Evolutionary conservation across 1,284 basidiomycete species (phyloP).

Genomic region (Clitocybe nebularis): DNA sequence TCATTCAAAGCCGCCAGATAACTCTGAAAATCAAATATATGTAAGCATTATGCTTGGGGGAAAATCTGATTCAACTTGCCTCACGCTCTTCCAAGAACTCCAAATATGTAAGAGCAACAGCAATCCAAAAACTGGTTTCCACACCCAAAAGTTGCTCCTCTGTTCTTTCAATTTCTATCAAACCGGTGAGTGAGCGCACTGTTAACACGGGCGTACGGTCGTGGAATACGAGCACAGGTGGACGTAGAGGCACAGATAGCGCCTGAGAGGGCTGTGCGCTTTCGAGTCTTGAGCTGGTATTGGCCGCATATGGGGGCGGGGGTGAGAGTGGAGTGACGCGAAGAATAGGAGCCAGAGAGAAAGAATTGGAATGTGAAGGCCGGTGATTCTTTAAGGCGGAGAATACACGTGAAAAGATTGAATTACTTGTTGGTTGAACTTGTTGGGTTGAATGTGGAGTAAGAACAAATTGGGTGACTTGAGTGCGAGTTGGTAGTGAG

Average conservation of each 20-base stretch:
- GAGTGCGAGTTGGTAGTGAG: conserved; percentile 21
- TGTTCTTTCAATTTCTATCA: conserved; percentile 57
- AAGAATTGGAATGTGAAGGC: conserved; percentile 63
- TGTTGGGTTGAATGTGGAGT: conserved; percentile 47
- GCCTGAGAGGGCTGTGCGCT: conserved; percentile 6
- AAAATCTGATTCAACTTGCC: conserved; percentile 36
- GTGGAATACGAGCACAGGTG: conserved; percentile 59
- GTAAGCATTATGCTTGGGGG: neutral
- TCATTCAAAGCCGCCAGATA: conserved; percentile 40
- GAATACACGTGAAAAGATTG: conserved; percentile 55
- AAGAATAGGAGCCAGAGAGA: conserved; percentile 50
- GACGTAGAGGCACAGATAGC: conserved; percentile 13
- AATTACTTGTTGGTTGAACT: conserved; percentile 29
- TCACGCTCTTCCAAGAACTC: conserved; percentile 75
- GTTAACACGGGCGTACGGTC: conserved; percentile 67
- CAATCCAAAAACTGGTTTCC: conserved; percentile 73
- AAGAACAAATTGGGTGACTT: conserved; percentile 60
- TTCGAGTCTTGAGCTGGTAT: conserved; percentile 4
- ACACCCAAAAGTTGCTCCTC: conserved; percentile 62
- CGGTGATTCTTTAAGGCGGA: conserved; percentile 51
- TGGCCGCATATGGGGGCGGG: conserved; percentile 31
- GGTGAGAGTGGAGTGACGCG: conserved; percentile 18
- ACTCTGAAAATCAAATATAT: too few relatives aligned
- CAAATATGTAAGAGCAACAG: conserved; percentile 67
- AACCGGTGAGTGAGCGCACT: conserved; percentile 51